A percentile compares a stretch with the other conserved stretches of the same genome.
phyloP scores from a whole-genome alignment of 495 filamentous ascomycete genomes.

The Penicillium desertorum region DNA sequence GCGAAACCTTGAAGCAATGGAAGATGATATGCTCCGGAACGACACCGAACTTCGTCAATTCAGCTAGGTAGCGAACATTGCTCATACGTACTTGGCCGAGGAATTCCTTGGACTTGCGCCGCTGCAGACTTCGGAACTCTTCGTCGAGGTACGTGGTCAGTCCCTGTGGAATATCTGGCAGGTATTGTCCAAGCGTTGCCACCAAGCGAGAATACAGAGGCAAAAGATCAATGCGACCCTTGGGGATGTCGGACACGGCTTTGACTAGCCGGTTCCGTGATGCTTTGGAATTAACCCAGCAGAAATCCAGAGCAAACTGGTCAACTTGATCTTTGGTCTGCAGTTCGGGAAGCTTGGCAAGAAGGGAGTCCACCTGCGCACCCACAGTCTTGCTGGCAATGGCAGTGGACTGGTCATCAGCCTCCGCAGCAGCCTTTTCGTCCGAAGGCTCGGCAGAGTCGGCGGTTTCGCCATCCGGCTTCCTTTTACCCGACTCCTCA shows the following conservation, averaged over 20 bases:
- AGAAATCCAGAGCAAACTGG: conserved; percentile 90
- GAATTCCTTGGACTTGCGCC: conserved; percentile 98
- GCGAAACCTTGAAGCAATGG: conserved; percentile 94
- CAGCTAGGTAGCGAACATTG: conserved; percentile 95
- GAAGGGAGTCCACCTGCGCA: conserved; percentile 89
- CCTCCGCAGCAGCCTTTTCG: conserved; percentile 53
- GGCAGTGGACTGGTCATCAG: conserved; percentile 84
- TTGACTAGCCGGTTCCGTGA: conserved; percentile 93
- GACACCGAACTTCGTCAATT: conserved; percentile 96
- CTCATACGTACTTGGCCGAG: conserved; percentile 88
- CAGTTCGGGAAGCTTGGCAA: conserved; percentile 83
- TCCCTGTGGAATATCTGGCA: conserved; percentile 90
- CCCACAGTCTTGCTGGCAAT: conserved; percentile 98
- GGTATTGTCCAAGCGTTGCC: conserved; percentile 89
- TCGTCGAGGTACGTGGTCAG: conserved; percentile 91
- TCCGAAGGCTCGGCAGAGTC: conserved; percentile 41
- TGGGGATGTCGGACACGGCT: conserved; percentile 89
- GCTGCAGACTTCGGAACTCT: conserved; percentile 94
- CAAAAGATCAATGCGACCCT: conserved; percentile 88
- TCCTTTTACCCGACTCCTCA: conserved; percentile 65
- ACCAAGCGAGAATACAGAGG: conserved; percentile 89
- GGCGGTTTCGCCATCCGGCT: conserved; percentile 36
- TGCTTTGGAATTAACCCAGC: conserved; percentile 97
- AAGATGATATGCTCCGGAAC: conserved; percentile 99
- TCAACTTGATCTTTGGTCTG: conserved; percentile 90